Evolutionary conservation across 1,139 yeast genomes (phyloP).

Genomic region (Pichia sp.): DNA sequence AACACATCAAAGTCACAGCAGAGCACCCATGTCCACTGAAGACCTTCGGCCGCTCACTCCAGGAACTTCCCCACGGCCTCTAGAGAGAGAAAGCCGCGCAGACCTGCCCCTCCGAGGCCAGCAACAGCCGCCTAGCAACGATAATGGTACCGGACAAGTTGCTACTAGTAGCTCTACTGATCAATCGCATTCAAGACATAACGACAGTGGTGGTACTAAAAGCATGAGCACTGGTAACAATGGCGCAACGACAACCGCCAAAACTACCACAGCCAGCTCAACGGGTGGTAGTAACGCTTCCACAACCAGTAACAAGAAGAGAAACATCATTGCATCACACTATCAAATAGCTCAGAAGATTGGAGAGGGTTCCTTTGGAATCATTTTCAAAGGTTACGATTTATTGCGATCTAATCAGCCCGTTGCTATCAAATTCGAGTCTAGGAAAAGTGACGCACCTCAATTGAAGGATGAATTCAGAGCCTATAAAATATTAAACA

Average conservation of each 20-base stretch:
- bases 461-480: conserved; percentile 93
- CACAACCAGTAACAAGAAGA: conserved; percentile 4
- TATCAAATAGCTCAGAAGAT: conserved; percentile 95
- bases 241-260: neutral
- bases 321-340: conserved; percentile 55
- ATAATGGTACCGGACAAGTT: too few species aligned
- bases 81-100: too few species aligned
- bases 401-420: conserved; percentile 63
- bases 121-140: too few species aligned
- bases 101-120: too few species aligned
- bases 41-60: too few species aligned
- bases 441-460: conserved; percentile 95
- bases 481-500: conserved; percentile 81
- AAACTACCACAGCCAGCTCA: neutral
- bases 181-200: too few species aligned
- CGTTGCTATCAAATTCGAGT: conserved; percentile 75
- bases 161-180: too few species aligned
- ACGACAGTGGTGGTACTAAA: too few species aligned
- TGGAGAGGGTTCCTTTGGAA: conserved; percentile 98
- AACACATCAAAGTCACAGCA: too few species aligned
- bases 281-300: neutral
- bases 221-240: neutral
- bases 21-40: too few species aligned
- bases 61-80: too few species aligned
- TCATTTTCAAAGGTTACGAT: conserved; percentile 91